Evolutionary conservation across 2,329 filamentous ascomycete genomes (phyloP), one percentile per base, ranked within the genome.

Genomic region (Pseudocercospora fuligena): DNA sequence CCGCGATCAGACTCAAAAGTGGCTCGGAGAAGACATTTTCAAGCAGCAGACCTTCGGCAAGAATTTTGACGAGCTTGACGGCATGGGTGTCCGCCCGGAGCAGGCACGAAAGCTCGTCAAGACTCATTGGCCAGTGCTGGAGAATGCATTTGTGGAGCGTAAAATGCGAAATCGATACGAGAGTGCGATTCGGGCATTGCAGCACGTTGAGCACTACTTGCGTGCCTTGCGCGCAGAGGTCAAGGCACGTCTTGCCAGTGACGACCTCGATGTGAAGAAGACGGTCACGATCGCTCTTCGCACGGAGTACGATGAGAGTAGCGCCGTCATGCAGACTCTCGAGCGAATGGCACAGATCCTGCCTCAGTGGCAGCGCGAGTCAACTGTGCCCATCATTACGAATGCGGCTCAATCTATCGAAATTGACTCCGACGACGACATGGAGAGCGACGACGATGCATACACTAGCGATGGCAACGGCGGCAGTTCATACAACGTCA

Each of bases 391-490:
- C 6, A 60, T 53, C n/a, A 47, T 63, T 9, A 46, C 60, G 40
- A 43, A 43, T 19, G 40, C 40, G 16, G 19, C 40, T n/a, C 29
- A 36, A 19, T 59, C 61, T 11, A 61, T 59, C 21, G 63, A 61
- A 23, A 36, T 62, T 19, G 66, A 67, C 2, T 59, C 57, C n/a
- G 66, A 67, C 21, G 66, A 67, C 16, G 66, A 65, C 9, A 40
- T 54, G 12, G 66, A 65, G n/a, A 53, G 16, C 14, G 63, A 64
- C 11, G 65, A 49, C 7, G 62, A 65, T 43, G 63, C 51, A 33
- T 63, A 62, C 19, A 63, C 60, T 56, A 58, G 56, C 16, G 56
- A 27, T 23, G 25, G 56, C 19, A 33, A 36, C 40, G 40, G 40
- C 40, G 40, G 40, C 16, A 43, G 40, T 19, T 43, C 40, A 43